phyloP scores from a whole-genome alignment of 805 yeast genomes.

The Saturnispora serradocipensis region DNA sequence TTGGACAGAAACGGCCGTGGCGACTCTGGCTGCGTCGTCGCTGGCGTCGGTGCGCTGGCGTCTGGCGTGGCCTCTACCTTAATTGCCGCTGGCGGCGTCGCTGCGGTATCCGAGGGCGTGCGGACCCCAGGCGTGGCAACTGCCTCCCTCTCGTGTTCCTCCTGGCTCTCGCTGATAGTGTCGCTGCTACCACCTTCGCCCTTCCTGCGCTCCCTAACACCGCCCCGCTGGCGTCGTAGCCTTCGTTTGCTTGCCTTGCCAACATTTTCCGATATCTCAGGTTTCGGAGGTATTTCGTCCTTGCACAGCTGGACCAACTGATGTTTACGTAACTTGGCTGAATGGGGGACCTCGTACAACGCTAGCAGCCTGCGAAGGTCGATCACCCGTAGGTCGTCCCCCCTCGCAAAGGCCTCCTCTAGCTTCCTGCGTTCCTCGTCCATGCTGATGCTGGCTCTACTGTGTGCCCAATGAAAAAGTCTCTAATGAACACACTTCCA shows the following conservation, averaged over 20 bases:
- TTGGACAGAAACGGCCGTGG: background rate
- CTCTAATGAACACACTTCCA: background rate
- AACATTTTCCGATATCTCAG: background rate
- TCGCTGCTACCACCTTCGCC: background rate
- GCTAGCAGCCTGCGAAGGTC: background rate
- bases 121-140: no score
- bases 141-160: no score
- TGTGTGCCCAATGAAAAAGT: no score
- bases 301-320: background rate
- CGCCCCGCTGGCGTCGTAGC: background rate
- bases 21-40: no score
- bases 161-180: background rate
- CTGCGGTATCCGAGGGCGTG: background rate
- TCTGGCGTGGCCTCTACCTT: no score
- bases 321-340: background rate
- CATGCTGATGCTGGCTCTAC: background rate
- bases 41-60: no score
- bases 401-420: background rate
- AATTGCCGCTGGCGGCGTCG: background rate
- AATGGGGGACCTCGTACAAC: background rate
- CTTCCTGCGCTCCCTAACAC: background rate
- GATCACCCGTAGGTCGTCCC: background rate
- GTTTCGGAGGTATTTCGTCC: background rate
- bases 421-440: background rate
- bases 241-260: background rate